Evolutionary conservation across 2,329 filamentous ascomycete species (phyloP).

Genomic region (Fusarium sp.): DNA sequence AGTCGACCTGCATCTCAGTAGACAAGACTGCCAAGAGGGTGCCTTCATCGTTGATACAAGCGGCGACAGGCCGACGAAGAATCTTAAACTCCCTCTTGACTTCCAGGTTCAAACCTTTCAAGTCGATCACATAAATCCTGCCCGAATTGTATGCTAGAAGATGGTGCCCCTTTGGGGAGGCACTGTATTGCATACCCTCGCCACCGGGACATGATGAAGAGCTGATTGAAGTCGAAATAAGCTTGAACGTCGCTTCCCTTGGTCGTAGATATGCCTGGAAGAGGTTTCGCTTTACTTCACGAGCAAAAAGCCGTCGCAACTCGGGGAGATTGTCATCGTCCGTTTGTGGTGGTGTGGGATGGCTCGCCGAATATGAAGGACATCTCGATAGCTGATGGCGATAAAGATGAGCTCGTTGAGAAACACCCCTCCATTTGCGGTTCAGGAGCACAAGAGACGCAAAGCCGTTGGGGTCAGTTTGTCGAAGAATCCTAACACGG

Average conservation of each 20-base stretch:
- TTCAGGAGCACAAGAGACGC: conserved; percentile 73
- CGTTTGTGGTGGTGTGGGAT: conserved; percentile 51
- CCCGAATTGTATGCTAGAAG: conserved; percentile 87
- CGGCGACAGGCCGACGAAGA: conserved; percentile 75
- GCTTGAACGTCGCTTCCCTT: conserved; percentile 74
- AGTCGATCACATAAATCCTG: conserved; percentile 80
- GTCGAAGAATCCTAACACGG: conserved; percentile 65
- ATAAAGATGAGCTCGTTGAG: conserved; percentile 71
- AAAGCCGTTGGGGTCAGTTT: conserved; percentile 70
- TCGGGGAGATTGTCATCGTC: conserved; percentile 63
- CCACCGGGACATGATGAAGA: conserved; percentile 84
- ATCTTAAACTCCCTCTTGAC: conserved; percentile 85
- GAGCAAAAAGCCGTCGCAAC: conserved; percentile 72
- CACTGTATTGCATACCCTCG: conserved; percentile 85
- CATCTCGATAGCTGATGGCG: conserved; percentile 69
- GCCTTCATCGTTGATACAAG: conserved; percentile 82
- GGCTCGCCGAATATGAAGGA: conserved; percentile 65
- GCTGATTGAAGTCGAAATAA: conserved; percentile 85
- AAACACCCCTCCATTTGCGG: conserved; percentile 70
- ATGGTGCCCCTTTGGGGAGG: conserved; percentile 78
- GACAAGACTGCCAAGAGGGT: conserved; percentile 81
- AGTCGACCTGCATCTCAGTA: conserved; percentile 82
- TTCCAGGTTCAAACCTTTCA: conserved; percentile 65
- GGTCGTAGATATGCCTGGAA: conserved; percentile 81
- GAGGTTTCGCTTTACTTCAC: conserved; percentile 78